Conservation (phyloP, 371 early-diverging fungal species). For the Sporodiniella umbellata region DNA sequence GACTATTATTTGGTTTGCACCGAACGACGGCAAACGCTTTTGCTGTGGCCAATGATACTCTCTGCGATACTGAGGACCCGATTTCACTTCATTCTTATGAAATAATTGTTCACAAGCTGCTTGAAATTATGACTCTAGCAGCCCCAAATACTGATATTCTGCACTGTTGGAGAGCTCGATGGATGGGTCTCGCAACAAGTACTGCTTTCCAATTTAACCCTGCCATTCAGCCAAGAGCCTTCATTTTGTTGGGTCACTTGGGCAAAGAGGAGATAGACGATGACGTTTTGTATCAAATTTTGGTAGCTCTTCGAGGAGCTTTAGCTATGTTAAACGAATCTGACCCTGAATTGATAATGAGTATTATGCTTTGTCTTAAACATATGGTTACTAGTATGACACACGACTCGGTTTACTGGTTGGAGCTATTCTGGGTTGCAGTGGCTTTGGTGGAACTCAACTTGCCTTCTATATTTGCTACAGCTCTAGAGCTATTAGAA, state of each 20-base stretch:
- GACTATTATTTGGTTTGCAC: constrained; percentile 75
- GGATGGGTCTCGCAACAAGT: constrained; percentile 86
- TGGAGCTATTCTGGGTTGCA: constrained; percentile 85
- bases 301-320: constrained; percentile 78
- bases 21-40: constrained; percentile 65
- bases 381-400: constrained; percentile 77
- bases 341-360: constrained; percentile 66
- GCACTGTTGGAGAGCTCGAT: constrained; percentile 80
- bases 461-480: constrained; percentile 66
- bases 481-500: constrained; percentile 64
- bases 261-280: constrained; percentile 82
- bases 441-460: constrained; percentile 81
- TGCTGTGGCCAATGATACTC: constrained; percentile 55
- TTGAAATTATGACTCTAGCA: constrained; percentile 71
- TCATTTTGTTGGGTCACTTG: constrained; percentile 82
- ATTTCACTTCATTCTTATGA: constrained; percentile 72
- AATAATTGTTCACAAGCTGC: constrained; percentile 66
- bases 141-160: constrained; percentile 68
- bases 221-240: constrained; percentile 88
- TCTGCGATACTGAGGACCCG: constrained; percentile 57
- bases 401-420: constrained; percentile 68
- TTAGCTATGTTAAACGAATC: constrained; percentile 76
- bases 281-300: constrained; percentile 80
- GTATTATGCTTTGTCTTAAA: constrained; percentile 81
- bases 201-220: constrained; percentile 90